A percentile compares a stretch with the other conserved stretches of the same genome.
Evolutionary conservation across 257 asterid genomes (phyloP).

Genomic region (Przewalskia tangutica): DNA sequence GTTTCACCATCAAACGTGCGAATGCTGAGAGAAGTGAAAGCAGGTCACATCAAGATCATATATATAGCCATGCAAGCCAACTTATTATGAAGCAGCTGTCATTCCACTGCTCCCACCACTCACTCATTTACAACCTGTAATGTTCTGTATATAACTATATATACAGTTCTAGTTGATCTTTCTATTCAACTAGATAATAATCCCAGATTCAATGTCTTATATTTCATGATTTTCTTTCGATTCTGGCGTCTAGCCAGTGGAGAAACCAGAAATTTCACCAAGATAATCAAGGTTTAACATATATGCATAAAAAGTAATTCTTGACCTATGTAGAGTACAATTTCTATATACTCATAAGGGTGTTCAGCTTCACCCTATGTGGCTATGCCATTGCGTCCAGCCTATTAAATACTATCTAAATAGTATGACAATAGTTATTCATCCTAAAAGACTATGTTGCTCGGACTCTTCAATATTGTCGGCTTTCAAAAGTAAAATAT

Average conservation of each 20-base stretch:
- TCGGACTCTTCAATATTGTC: not conserved
- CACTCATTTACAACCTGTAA: conserved; percentile 1
- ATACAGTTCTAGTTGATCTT: not conserved
- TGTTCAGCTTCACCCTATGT: not conserved
- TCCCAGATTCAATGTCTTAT: not conserved
- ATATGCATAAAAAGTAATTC: not conserved
- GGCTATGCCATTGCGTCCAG: not conserved
- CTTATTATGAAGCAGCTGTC: not conserved
- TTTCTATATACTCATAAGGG: not conserved
- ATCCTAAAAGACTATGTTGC: not conserved
- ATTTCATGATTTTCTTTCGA: not conserved
- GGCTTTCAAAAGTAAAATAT: not conserved
- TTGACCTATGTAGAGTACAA: not conserved
- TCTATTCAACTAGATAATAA: not conserved
- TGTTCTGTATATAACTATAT: not conserved
- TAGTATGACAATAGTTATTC: not conserved
- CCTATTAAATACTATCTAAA: not conserved
- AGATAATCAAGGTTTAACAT: not conserved
- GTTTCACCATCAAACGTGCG: not conserved
- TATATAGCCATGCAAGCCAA: conserved; percentile 3
- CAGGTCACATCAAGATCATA: not conserved
- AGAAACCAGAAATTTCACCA: not conserved
- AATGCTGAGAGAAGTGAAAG: conserved; percentile 5
- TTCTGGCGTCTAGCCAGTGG: not conserved
- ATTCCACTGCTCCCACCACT: not conserved